Conservation (phyloP, 2,329 filamentous ascomycete species). For the Penicillium sp. region DNA sequence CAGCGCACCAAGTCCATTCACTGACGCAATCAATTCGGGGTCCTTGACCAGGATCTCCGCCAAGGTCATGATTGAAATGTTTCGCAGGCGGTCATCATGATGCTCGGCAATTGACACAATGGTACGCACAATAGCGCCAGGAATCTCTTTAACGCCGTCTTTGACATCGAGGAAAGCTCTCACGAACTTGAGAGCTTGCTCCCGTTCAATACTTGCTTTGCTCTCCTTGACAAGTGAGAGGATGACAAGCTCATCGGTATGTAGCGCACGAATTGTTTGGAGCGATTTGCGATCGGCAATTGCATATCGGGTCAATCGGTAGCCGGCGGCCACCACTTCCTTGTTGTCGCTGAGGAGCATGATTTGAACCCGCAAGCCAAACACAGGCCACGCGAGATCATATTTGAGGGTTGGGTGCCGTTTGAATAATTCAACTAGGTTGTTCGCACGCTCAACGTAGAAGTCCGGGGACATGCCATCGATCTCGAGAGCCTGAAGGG, state of each 20-base stretch:
- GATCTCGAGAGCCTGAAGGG: slow-evolving; percentile 80
- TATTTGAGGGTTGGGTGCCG: slow-evolving; percentile 90
- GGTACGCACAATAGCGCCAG: slow-evolving; percentile 77
- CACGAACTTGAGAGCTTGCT: slow-evolving; percentile 95
- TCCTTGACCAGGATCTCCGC: slow-evolving; percentile 87
- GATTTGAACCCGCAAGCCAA: slow-evolving; percentile 86
- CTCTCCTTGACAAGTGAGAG: slow-evolving; percentile 90
- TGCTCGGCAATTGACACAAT: slow-evolving; percentile 88
- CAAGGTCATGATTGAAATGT: slow-evolving; percentile 87
- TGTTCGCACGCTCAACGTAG: slow-evolving; percentile 89
- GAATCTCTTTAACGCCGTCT: slow-evolving; percentile 80
- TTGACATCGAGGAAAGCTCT: slow-evolving; percentile 94
- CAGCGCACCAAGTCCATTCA: slow-evolving; percentile 78
- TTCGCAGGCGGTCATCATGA: slow-evolving; percentile 73
- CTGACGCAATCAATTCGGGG: slow-evolving; percentile 70
- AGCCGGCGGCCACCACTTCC: slow-evolving; percentile 91
- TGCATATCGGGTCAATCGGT: slow-evolving; percentile 86
- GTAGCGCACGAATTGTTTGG: slow-evolving; percentile 76
- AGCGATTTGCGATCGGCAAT: slow-evolving; percentile 88
- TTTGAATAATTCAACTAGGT: slow-evolving; percentile 92
- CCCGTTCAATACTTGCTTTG: slow-evolving; percentile 93
- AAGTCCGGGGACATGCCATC: slow-evolving; percentile 88
- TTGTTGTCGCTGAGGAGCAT: slow-evolving; percentile 94
- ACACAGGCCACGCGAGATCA: slow-evolving; percentile 91
- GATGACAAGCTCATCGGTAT: slow-evolving; percentile 89